Percentiles rank a stretch among this genome's conserved stretches.
Conservation (phyloP, 768 basidiomycete genomes). For the Termitomyces heimii region DNA sequence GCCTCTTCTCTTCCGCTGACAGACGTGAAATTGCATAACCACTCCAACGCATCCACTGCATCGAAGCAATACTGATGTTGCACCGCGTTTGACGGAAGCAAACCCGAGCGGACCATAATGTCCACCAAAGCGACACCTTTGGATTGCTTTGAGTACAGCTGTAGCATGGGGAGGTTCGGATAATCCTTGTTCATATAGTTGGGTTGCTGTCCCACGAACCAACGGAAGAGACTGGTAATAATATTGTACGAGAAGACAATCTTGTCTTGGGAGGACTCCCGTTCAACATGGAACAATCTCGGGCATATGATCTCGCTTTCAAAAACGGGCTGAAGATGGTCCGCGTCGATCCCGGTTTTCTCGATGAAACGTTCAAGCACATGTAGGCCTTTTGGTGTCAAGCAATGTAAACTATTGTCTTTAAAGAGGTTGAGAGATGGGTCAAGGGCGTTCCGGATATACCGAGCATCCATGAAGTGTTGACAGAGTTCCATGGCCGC, state of each 20-base stretch:
- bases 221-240: slow-evolving; percentile 66
- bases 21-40: slow-evolving; percentile 77
- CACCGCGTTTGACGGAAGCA: not conserved
- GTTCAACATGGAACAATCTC: slow-evolving; percentile 75
- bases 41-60: slow-evolving; percentile 64
- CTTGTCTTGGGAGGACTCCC: slow-evolving; percentile 67
- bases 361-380: slow-evolving; percentile 69
- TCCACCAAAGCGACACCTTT: slow-evolving; percentile 5
- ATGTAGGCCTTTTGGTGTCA: slow-evolving; percentile 68
- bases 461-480: slow-evolving; percentile 66
- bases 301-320: slow-evolving; percentile 69
- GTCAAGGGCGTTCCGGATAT: slow-evolving; percentile 64
- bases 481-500: slow-evolving; percentile 12
- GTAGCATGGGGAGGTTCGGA: slow-evolving; percentile 15
- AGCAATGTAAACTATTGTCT: slow-evolving; percentile 56
- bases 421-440: slow-evolving; percentile 50
- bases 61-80: slow-evolving; percentile 43
- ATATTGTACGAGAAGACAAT: slow-evolving; percentile 66
- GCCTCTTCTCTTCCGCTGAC: slow-evolving; percentile 75
- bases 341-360: slow-evolving; percentile 35
- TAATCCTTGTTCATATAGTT: slow-evolving; percentile 42
- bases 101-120: slow-evolving; percentile 1
- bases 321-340: slow-evolving; percentile 55
- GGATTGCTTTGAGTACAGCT: slow-evolving; percentile 1
- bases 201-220: slow-evolving; percentile 61